These are phyloP conservation scores for Bruguiera parviflora DNA, from an alignment of 345 rosid genomes.

Conservation along the genomic window DNA sequence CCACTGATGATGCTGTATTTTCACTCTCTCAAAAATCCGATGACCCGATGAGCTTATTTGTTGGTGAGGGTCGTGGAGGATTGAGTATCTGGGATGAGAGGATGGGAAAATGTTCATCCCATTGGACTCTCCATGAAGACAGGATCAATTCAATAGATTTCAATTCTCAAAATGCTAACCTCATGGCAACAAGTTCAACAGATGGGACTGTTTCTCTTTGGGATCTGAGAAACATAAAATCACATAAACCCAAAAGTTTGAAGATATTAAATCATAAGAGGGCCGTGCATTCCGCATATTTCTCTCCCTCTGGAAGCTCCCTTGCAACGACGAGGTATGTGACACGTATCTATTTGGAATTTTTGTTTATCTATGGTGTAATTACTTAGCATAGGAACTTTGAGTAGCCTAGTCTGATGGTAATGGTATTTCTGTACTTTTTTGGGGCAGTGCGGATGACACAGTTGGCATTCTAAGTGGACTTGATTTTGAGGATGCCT, in stretches of 20 bases:
- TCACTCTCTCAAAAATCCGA: conserved; percentile 57
- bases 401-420: not conserved
- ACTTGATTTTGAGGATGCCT: conserved; percentile 40
- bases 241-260: conserved; percentile 36
- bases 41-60: conserved; percentile 48
- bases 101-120: conserved; percentile 39
- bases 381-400: not conserved
- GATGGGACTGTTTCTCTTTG: conserved; percentile 79
- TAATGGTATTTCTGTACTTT: not conserved
- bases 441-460: conserved; percentile 50
- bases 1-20: conserved; percentile 45
- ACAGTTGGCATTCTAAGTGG: conserved; percentile 53
- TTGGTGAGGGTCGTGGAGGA: conserved; percentile 57
- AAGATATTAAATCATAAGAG: conserved; percentile 41
- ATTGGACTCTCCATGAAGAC: conserved; percentile 57
- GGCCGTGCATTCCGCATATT: conserved; percentile 78
- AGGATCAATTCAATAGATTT: conserved; percentile 83
- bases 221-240: conserved; percentile 65
- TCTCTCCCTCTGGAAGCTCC: conserved; percentile 75
- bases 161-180: conserved; percentile 46
- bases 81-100: conserved; percentile 60
- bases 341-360: not conserved
- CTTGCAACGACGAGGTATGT: conserved; percentile 76
- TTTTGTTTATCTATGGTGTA: not conserved
- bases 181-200: conserved; percentile 77